Base-by-base conservation (phyloP, 108 stramenopile species). In the Pseudonitzschia multiseries region DNA sequence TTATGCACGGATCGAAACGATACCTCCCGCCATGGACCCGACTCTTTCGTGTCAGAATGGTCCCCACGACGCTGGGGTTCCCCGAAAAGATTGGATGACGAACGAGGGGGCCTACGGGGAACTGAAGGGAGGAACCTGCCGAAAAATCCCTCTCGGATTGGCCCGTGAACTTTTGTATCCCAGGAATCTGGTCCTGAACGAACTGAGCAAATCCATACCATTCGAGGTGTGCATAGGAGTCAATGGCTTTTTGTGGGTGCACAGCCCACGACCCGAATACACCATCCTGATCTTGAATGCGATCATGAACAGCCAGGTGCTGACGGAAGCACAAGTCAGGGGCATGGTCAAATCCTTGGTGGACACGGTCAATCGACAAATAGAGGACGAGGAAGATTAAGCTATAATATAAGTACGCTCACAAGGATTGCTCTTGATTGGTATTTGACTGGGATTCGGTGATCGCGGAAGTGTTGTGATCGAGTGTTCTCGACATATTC, bases 51-150 rank as follows among this genome's bases (percentile, higher is more conserved):
- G 93, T 65, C 79, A 82, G 63, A 70, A 87, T 17, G 90, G 90
- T 24, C 84, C 83, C 12, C 65, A 84, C n/a, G 91, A 89, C 64
- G 83, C 76, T 13, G 89, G 89, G 9, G 79, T 89, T 51, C 67
- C 85, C 2, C 65, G 88, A 0, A 91, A 89, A 63, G 93, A 94
- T 76, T 94, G 93, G 93, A 85, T 91, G 83, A 94, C 93, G 20
- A 83, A 88, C 70, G 93, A 94, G 77, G 90, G 87, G 31, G 80
- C 84, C 0, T 94, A 94, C 68, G 93, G 93, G 33, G 83, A 83
- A 57, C 78, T 94, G 17, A 74, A 82, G 56, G 90, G 90, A 32
- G 90, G 90, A 10, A 90, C 87, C 4, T 70, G 79, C 4, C 69
- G 68, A 12, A 73, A 79, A 40, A 80, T 94, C 15, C 81, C 93